Conservation (phyloP, 2,329 filamentous ascomycete species). For the Aureobasidium vineae region DNA sequence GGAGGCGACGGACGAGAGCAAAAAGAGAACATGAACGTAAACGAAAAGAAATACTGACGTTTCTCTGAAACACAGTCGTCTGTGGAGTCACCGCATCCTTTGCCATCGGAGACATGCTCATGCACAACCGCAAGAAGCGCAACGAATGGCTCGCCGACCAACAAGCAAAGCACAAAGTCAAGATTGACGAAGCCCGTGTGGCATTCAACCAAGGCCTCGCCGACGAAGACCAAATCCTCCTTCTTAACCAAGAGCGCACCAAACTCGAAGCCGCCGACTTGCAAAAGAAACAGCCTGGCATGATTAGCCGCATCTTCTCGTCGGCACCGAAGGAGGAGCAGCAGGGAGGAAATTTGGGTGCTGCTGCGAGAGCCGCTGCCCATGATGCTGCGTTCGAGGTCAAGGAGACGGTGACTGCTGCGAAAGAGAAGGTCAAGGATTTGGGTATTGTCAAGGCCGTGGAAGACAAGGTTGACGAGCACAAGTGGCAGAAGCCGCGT, state of each 20-base stretch:
- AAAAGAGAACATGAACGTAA: background rate
- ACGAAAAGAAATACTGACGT: background rate
- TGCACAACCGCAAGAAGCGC: conserved; percentile 65
- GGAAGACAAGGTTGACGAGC: conserved; percentile 31
- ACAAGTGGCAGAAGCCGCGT: conserved; percentile 31
- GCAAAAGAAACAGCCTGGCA: conserved; percentile 39
- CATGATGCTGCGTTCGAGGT: conserved; percentile 27
- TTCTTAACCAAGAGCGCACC: conserved; percentile 61
- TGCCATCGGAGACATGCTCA: conserved; percentile 63
- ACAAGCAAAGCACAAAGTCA: conserved; percentile 46
- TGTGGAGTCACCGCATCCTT: conserved; percentile 61
- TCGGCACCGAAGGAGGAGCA: conserved; percentile 40
- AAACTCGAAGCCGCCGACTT: conserved; percentile 55
- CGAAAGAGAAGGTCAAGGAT: conserved; percentile 29
- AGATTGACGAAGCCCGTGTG: conserved; percentile 46
- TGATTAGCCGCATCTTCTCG: conserved; percentile 40
- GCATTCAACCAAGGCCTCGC: conserved; percentile 47
- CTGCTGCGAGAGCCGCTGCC: conserved; percentile 30
- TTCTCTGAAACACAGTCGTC: conserved; percentile 48
- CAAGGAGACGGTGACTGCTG: conserved; percentile 28
- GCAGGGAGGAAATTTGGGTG: conserved; percentile 40
- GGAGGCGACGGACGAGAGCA: background rate
- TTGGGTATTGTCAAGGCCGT: conserved; percentile 38
- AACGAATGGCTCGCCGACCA: conserved; percentile 59
- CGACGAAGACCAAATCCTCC: conserved; percentile 51